Percentiles rank a stretch among this genome's conserved stretches.
Conservation (phyloP, 2,329 filamentous ascomycete species). For the Phoma sp. region DNA sequence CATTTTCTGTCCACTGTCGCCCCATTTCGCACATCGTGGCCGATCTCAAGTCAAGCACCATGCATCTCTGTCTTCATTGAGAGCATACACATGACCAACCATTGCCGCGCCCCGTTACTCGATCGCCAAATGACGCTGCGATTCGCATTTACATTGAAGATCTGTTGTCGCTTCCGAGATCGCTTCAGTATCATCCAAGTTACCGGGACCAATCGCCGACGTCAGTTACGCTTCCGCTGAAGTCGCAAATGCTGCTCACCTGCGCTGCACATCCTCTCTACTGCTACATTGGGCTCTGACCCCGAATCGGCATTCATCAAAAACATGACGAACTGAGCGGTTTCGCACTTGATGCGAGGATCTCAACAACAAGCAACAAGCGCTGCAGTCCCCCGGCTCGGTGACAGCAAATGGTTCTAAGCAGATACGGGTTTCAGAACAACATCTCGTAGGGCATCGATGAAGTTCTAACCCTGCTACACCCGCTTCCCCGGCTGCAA, state of each 20-base stretch:
- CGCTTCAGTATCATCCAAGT: slow-evolving; percentile 26
- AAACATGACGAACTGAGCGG: background rate
- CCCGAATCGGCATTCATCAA: background rate
- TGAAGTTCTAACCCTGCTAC: background rate
- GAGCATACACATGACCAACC: background rate
- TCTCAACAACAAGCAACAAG: slow-evolving; percentile 22
- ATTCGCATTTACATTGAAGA: slow-evolving; percentile 2
- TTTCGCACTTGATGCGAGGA: background rate
- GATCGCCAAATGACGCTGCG: background rate
- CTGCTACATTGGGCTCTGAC: background rate
- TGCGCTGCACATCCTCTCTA: background rate
- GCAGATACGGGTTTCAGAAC: background rate
- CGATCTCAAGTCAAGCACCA: background rate
- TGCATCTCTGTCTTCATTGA: background rate
- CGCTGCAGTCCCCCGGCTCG: slow-evolving; percentile 12
- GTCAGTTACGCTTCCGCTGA: slow-evolving; percentile 1
- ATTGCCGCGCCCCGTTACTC: background rate
- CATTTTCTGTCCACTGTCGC: background rate
- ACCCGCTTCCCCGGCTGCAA: slow-evolving; percentile 26
- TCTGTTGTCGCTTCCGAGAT: slow-evolving; percentile 20
- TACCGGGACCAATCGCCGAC: slow-evolving; percentile 28
- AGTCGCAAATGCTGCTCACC: slow-evolving; percentile 8
- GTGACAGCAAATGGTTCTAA: slow-evolving; percentile 18
- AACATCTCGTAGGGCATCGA: background rate
- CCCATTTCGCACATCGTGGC: background rate